Conservation (phyloP, 2,329 filamentous ascomycete species). For the Teratosphaeria epicoccoides region DNA sequence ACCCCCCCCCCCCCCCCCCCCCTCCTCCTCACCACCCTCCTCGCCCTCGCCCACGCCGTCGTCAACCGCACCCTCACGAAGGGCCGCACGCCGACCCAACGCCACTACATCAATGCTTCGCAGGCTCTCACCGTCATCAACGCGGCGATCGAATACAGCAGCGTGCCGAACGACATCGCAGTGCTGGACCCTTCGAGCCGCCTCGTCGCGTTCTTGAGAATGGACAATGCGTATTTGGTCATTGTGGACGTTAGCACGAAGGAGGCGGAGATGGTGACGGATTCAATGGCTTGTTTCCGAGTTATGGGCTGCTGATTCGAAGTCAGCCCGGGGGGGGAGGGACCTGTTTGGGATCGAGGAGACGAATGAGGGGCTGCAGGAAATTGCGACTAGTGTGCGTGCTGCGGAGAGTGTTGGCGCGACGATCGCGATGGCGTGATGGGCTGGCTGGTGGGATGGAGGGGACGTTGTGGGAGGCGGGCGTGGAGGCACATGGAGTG, state of each 20-base stretch:
- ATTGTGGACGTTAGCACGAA: slow-evolving; percentile 21
- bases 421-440: slow-evolving; percentile 2
- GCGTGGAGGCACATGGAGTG: too few species aligned
- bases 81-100: slow-evolving; percentile 14
- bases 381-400: slow-evolving; percentile 12
- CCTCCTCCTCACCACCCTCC: too few species aligned
- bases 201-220: slow-evolving; percentile 23
- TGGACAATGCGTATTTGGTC: slow-evolving; percentile 21
- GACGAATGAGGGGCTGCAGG: slow-evolving; percentile 22
- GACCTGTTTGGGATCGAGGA: slow-evolving; percentile 16
- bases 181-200: slow-evolving; percentile 18
- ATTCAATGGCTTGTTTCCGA: slow-evolving; percentile 22
- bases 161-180: slow-evolving; percentile 20
- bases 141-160: slow-evolving; percentile 12
- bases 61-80: slow-evolving; percentile 18
- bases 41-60: too few species aligned
- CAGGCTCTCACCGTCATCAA: slow-evolving; percentile 17
- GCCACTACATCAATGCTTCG: slow-evolving; percentile 16
- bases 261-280: slow-evolving; percentile 20
- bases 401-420: slow-evolving; percentile 10
- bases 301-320: slow-evolving; percentile 15
- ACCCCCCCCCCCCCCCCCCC: too few species aligned
- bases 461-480: too few species aligned
- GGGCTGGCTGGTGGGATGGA: too few species aligned
- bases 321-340: slow-evolving; percentile 16